A percentile compares a stretch with the other conserved stretches of the same genome.
phyloP scores from a whole-genome alignment of 257 asterid genomes.

The Solanum virginianum region DNA sequence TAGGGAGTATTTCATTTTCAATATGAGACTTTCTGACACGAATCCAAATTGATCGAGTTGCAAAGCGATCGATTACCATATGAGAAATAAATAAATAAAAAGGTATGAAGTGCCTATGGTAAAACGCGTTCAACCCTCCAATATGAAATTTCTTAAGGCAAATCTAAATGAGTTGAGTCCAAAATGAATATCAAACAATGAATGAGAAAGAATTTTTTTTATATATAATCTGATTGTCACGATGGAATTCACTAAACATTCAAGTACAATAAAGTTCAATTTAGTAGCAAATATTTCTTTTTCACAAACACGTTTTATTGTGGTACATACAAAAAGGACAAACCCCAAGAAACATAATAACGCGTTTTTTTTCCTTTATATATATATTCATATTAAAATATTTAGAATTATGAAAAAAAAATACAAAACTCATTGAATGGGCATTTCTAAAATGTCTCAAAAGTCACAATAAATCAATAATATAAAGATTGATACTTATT shows the following conservation, averaged over 20 bases:
- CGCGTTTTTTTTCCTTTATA: neutral
- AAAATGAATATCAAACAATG: neutral
- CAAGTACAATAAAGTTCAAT: neutral
- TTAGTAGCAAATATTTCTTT: neutral
- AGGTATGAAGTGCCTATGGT: neutral
- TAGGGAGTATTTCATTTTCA: neutral
- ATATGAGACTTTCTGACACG: neutral
- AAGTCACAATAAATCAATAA: neutral
- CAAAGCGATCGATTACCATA: fast-evolving
- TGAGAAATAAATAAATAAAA: neutral
- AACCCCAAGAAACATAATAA: neutral
- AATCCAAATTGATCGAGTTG: neutral
- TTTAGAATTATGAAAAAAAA: neutral
- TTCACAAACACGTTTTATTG: neutral
- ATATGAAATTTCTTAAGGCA: neutral
- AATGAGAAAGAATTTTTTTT: neutral
- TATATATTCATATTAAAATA: neutral
- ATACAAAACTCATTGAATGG: neutral
- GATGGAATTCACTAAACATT: no score
- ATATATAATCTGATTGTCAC: neutral
- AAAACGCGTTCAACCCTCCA: neutral
- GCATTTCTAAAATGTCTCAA: neutral
- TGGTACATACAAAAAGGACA: neutral
- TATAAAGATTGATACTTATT: neutral
- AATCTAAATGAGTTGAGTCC: neutral